These are phyloP conservation scores for Leptographium galeiforme DNA, from an alignment of 2,329 filamentous ascomycete genomes.

Conservation along the genomic window DNA sequence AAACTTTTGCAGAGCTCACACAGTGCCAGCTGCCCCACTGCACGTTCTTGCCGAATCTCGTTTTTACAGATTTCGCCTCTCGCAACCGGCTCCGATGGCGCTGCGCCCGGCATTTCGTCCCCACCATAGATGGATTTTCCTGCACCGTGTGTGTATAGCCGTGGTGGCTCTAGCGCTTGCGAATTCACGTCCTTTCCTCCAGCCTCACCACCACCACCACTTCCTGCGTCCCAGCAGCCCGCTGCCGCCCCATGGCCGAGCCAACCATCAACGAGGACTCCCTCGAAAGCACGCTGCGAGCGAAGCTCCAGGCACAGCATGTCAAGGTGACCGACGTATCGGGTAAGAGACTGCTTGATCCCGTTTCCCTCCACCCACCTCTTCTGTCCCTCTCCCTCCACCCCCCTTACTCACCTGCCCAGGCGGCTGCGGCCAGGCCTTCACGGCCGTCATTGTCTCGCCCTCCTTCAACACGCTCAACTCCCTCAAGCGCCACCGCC, in stretches of 20 bases:
- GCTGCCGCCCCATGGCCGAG: constrained; percentile 29
- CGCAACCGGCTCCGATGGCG: too few species aligned
- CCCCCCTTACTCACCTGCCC: background rate
- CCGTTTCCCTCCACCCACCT: background rate
- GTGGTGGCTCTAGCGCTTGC: too few species aligned
- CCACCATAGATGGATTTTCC: too few species aligned
- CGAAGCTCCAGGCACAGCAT: constrained; percentile 59
- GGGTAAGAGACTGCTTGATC: constrained; percentile 37
- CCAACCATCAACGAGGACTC: constrained; percentile 58
- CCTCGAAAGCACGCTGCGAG: constrained; percentile 53
- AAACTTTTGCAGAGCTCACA: background rate
- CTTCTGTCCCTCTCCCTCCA: background rate
- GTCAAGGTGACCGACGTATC: constrained; percentile 89
- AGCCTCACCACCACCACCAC: background rate
- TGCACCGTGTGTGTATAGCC: too few species aligned
- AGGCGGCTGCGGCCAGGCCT: constrained; percentile 51
- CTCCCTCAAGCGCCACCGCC: constrained; percentile 70
- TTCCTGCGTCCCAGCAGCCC: background rate
- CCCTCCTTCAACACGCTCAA: constrained; percentile 56
- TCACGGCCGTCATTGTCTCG: constrained; percentile 47
- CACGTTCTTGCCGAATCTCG: background rate
- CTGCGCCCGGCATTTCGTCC: too few species aligned
- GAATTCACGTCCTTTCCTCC: background rate
- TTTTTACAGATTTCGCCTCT: background rate
- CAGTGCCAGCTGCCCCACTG: background rate